phyloP scores from a whole-genome alignment of 176 grass and related monocot genomes.

The Triticum timopheevii region DNA sequence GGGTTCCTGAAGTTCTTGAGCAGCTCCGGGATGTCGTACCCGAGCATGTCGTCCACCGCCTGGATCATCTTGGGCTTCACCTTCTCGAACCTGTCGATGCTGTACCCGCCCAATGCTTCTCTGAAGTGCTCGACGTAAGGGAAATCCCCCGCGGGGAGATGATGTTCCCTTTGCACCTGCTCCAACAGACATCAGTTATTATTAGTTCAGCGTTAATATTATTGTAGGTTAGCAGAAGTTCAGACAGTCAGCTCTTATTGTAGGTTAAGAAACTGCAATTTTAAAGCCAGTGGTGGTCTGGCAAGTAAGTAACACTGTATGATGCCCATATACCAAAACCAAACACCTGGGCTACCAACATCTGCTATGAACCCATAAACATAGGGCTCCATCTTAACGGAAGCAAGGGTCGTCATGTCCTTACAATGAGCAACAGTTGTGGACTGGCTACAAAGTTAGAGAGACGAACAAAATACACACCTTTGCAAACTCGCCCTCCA shows the following conservation, averaged over 20 bases:
- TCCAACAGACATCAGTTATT: constrained; percentile 1
- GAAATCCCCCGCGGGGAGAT: constrained; percentile 84
- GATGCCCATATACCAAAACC: background rate
- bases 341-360: background rate
- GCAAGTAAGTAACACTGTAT: background rate
- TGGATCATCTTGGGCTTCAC: constrained; percentile 97
- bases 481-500: constrained; percentile 82
- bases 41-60: constrained; percentile 91
- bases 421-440: background rate
- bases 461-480: constrained; percentile 25
- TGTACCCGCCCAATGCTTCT: constrained; percentile 78
- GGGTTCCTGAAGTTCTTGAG: constrained; percentile 90
- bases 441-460: background rate
- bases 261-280: background rate
- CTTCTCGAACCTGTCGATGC: constrained; percentile 92
- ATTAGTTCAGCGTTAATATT: background rate
- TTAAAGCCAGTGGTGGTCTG: background rate
- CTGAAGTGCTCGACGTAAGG: constrained; percentile 86
- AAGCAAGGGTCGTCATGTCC: background rate
- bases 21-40: constrained; percentile 88
- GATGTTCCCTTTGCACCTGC: constrained; percentile 86
- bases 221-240: background rate
- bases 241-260: background rate
- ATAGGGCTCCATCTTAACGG: background rate
- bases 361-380: background rate